Percentiles rank a stretch among this genome's conserved stretches.
Evolutionary conservation across 352 stramenopile species (phyloP).

Genomic region (Phytophthora sansomeana): DNA sequence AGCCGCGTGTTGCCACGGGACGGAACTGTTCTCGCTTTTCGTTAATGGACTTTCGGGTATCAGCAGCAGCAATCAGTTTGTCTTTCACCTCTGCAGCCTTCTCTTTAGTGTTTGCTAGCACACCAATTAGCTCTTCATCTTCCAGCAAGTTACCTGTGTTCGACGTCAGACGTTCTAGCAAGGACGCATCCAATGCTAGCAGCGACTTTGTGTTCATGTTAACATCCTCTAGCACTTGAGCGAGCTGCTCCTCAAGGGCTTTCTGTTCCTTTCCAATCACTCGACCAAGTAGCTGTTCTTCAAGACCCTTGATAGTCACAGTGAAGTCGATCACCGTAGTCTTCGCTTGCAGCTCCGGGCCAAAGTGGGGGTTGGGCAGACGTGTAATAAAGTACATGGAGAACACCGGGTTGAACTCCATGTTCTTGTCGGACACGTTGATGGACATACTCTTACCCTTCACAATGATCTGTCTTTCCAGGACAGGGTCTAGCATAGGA

Average conservation of each 20-base stretch:
- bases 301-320: conserved; percentile 96
- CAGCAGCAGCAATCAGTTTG: conserved; percentile 96
- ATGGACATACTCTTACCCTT: conserved; percentile 98
- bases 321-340: conserved; percentile 99
- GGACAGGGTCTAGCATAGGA: conserved; percentile 97
- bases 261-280: conserved; percentile 99
- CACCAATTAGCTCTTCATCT: conserved; percentile 98
- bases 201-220: conserved; percentile 98
- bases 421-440: conserved; percentile 99
- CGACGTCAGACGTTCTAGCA: conserved; percentile 96
- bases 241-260: conserved; percentile 98
- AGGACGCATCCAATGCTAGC: conserved; percentile 94
- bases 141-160: conserved; percentile 98
- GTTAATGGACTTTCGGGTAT: conserved; percentile 97
- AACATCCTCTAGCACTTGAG: conserved; percentile 98
- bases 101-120: conserved; percentile 98
- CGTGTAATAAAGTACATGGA: conserved; percentile 99
- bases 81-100: conserved; percentile 98
- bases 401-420: conserved; percentile 98
- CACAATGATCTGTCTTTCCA: conserved; percentile 97
- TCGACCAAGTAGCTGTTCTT: conserved; percentile 97
- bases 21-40: conserved; percentile 99
- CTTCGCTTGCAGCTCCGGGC: conserved; percentile 98
- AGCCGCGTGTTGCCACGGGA: conserved; percentile 96
- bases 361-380: conserved; percentile 98